Conservation (phyloP, 2,329 filamentous ascomycete genomes). For the Talaromyces sp. region DNA sequence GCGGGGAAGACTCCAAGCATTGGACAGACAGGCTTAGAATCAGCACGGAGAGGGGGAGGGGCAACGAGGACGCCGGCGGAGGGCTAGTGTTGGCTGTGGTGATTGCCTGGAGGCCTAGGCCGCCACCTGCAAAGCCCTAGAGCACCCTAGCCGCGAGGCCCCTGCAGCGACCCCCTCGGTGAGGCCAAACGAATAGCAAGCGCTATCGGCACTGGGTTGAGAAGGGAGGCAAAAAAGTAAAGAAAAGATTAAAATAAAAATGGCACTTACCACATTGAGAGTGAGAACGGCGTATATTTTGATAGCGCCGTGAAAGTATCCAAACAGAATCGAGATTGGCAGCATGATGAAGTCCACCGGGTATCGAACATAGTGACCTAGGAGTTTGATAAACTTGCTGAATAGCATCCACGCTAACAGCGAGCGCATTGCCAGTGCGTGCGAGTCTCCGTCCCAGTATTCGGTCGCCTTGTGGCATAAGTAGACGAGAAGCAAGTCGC, state of each 20-base stretch:
- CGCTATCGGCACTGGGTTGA: neutral
- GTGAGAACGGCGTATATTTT: constrained; percentile 84
- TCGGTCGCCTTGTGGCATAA: constrained; percentile 64
- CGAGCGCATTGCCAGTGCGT: constrained; percentile 52
- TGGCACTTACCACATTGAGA: constrained; percentile 67
- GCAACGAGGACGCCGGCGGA: neutral
- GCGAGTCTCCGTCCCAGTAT: constrained; percentile 51
- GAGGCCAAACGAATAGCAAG: neutral
- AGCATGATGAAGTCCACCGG: constrained; percentile 74
- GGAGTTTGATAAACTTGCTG: constrained; percentile 85
- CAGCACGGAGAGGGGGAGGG: neutral
- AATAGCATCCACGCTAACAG: constrained; percentile 74
- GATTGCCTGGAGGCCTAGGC: neutral
- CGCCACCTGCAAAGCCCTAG: neutral
- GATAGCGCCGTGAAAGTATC: constrained; percentile 87
- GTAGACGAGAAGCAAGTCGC: constrained; percentile 68
- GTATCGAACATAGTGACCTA: constrained; percentile 79
- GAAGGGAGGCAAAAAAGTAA: neutral
- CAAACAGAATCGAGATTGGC: constrained; percentile 81
- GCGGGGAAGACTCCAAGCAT: neutral
- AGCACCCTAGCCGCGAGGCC: neutral
- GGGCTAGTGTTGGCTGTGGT: neutral
- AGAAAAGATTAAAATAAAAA: neutral
- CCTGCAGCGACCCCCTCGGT: neutral
- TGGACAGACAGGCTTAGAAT: neutral